Evolutionary conservation across 805 yeast genomes (phyloP), one percentile per base, ranked within the genome.

Genomic region (Tetrapisispora arboricola): DNA sequence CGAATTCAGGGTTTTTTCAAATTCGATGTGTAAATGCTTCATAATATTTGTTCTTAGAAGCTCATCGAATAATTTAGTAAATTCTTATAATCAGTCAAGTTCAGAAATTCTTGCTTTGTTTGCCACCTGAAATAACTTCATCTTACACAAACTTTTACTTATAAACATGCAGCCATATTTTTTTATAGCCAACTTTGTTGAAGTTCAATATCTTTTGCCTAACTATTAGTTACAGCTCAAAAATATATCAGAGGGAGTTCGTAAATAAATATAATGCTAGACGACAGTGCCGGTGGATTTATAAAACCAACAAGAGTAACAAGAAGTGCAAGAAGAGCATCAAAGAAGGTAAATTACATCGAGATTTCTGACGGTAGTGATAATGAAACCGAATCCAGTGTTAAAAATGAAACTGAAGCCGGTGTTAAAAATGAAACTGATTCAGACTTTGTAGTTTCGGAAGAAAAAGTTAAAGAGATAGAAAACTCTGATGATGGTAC

Each of bases 341-440:
- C 64, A 2, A 57, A 51, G 30, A 59, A 57, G 8, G 63, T 65
- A 21, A 65, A 60, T 30, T 65, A 64, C 39, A 61, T 54, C 3
- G 70, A 64, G 38, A 50, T 48, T 41, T 52, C 57, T 27, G 57
- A 54, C 25, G 54, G 49, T 11, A 43, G 39, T 18, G 41, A 32
- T 19, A 26, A 29, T 28, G 40, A 30, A 21, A 22, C 17, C 7
- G 41, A 32, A 12, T 7, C n/a, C 8, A 15, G 13, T 13, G 18
- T 26, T 12, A 38, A 42, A 30, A 20, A 27, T 21, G 43, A 44
- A 15, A 29, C 31, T n/a, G 41, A 32, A 12, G 7, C n/a, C 8
- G 19, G 13, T 13, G 18, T 26, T 12, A 38, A 42, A 30, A 20
- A 27, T 21, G 43, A 44, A 15, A 29, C 31, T n/a, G 45, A 37